A percentile compares a stretch with the other conserved stretches of the same genome.
phyloP scores from a whole-genome alignment of 306 rosid genomes.

The Rosa persica region DNA sequence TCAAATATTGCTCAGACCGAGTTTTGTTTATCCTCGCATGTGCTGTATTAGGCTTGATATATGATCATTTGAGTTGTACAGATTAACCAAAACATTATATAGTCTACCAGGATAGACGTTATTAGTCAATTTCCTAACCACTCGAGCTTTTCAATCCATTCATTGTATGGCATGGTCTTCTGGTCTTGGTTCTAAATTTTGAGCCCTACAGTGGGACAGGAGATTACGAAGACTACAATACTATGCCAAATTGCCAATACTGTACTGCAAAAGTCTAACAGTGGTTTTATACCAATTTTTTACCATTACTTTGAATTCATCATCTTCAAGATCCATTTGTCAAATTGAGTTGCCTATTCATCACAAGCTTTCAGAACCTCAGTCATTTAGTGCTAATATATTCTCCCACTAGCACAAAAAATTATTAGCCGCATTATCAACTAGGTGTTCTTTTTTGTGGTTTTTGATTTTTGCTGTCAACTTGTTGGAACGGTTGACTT shows the following conservation, averaged over 20 bases:
- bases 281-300: neutral
- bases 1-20: neutral
- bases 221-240: neutral
- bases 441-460: neutral
- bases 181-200: neutral
- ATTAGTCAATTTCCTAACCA: neutral
- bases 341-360: neutral
- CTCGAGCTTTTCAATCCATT: neutral
- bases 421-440: neutral
- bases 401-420: neutral
- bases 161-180: neutral
- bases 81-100: neutral
- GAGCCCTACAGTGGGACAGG: neutral
- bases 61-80: no score
- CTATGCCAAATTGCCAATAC: no score
- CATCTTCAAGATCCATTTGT: neutral
- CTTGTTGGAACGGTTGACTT: slow-evolving; percentile 6
- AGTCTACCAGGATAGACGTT: neutral
- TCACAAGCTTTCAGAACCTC: neutral
- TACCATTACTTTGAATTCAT: neutral
- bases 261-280: neutral
- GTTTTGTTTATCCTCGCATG: neutral
- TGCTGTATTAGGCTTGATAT: neutral
- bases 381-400: neutral
- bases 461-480: neutral